Evolutionary conservation across 2,329 filamentous ascomycete genomes (phyloP).

Genomic region (Colletotrichum navitas): DNA sequence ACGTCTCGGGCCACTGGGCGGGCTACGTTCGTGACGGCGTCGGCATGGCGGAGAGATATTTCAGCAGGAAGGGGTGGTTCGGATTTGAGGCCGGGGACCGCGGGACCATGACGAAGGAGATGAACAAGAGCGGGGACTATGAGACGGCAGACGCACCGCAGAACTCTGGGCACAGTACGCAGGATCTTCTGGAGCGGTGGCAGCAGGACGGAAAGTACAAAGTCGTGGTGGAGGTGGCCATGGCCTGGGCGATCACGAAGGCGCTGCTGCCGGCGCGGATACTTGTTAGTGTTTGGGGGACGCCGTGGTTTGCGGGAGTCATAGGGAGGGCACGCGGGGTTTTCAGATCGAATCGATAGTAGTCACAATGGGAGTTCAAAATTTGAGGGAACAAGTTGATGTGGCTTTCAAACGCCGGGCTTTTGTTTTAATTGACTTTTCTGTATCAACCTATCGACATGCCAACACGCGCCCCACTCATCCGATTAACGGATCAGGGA

Average conservation of each 20-base stretch:
- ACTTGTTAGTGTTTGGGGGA: slow-evolving; percentile 84
- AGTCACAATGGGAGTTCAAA: neutral
- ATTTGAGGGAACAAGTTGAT: neutral
- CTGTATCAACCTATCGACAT: slow-evolving; percentile 35
- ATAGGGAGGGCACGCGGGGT: slow-evolving; percentile 59
- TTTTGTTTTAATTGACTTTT: slow-evolving; percentile 42
- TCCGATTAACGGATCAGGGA: neutral
- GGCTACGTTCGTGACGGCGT: slow-evolving; percentile 71
- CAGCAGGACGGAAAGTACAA: slow-evolving; percentile 63
- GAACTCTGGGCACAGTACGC: slow-evolving; percentile 50
- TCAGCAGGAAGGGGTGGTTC: slow-evolving; percentile 86
- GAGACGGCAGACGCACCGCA: slow-evolving; percentile 42
- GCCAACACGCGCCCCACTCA: slow-evolving; percentile 20
- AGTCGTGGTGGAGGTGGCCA: slow-evolving; percentile 78
- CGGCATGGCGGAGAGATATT: slow-evolving; percentile 81
- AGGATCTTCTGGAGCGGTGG: slow-evolving; percentile 54
- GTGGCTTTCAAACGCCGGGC: slow-evolving; percentile 23
- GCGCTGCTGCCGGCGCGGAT: slow-evolving; percentile 83
- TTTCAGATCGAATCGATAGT: slow-evolving; percentile 48
- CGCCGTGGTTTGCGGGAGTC: slow-evolving; percentile 88
- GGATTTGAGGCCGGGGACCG: slow-evolving; percentile 61
- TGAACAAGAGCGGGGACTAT: slow-evolving; percentile 42
- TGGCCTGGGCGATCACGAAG: slow-evolving; percentile 93
- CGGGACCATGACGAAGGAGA: slow-evolving; percentile 46
- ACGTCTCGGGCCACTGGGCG: slow-evolving; percentile 64